phyloP scores from a whole-genome alignment of 2,329 filamentous ascomycete species.

The Cordyceps cicadae region DNA sequence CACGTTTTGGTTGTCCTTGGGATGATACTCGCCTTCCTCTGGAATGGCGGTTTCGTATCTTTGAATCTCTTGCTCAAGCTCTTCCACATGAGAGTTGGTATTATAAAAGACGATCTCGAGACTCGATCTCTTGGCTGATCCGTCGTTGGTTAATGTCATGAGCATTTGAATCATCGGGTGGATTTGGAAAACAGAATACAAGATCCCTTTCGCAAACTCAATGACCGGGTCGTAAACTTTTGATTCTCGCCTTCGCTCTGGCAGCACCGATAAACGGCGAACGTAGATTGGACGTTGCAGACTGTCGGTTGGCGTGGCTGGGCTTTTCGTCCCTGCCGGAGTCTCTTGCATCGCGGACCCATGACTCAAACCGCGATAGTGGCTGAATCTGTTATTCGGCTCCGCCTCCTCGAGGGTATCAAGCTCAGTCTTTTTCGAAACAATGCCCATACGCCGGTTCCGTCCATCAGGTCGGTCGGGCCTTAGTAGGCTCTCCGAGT shows the following conservation, averaged over 20 bases:
- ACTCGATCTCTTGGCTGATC: constrained; percentile 52
- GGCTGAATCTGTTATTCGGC: constrained; percentile 56
- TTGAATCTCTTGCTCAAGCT: constrained; percentile 57
- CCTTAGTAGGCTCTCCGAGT: constrained; percentile 53
- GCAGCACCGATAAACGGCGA: constrained; percentile 53
- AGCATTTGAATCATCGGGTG: constrained; percentile 61
- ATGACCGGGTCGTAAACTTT: constrained; percentile 52
- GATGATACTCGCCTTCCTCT: constrained; percentile 38
- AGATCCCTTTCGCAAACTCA: constrained; percentile 57
- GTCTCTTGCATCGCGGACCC: constrained; percentile 58
- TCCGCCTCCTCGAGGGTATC: constrained; percentile 55
- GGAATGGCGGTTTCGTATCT: constrained; percentile 44
- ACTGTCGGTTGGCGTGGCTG: constrained; percentile 50
- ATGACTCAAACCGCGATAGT: constrained; percentile 58
- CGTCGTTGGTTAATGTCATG: constrained; percentile 53
- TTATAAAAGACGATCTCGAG: constrained; percentile 62
- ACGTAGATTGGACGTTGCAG: constrained; percentile 54
- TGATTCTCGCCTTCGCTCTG: constrained; percentile 55
- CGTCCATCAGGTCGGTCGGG: constrained; percentile 45
- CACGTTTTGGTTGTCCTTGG: constrained; percentile 54
- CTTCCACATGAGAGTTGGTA: constrained; percentile 57
- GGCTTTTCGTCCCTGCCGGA: constrained; percentile 38
- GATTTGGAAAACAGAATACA: constrained; percentile 60
- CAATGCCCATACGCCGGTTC: constrained; percentile 55
- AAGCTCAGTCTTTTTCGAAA: constrained; percentile 52